Evolutionary conservation across 2,329 filamentous ascomycete species (phyloP).

Genomic region (Mariannaea sp.): DNA sequence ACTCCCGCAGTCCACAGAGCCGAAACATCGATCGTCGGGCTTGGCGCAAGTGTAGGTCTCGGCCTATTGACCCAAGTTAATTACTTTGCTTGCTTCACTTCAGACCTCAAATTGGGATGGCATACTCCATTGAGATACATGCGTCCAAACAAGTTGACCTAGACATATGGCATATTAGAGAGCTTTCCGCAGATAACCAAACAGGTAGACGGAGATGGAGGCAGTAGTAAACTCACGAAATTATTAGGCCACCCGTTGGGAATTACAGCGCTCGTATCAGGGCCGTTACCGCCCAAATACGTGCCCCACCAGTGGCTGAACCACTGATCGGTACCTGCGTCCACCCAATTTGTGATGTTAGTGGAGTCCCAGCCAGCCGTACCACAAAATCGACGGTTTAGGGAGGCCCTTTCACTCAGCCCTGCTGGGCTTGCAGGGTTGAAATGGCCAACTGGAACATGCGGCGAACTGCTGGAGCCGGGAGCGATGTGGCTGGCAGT

Average conservation of each 20-base stretch:
- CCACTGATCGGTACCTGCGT: slow-evolving; percentile 4
- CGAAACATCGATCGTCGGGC: slow-evolving; percentile 3
- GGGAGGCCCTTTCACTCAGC: too few relatives aligned
- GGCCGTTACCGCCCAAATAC: slow-evolving; percentile 1
- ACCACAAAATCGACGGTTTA: not conserved
- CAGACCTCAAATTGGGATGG: too few relatives aligned
- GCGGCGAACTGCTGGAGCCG: too few relatives aligned
- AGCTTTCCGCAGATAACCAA: too few relatives aligned
- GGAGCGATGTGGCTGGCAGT: too few relatives aligned
- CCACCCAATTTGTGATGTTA: slow-evolving; percentile 7
- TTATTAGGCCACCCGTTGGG: slow-evolving; percentile 9
- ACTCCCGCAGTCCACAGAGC: not conserved
- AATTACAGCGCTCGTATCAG: not conserved
- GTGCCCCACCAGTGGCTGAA: not conserved
- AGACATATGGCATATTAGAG: not conserved
- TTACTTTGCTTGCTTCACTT: too few relatives aligned
- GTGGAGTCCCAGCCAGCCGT: slow-evolving; percentile 4
- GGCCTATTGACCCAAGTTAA: not conserved
- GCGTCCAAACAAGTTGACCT: slow-evolving; percentile 7
- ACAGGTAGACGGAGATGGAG: not conserved
- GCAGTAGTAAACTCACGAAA: slow-evolving; percentile 1
- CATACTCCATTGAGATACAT: slow-evolving; percentile 8
- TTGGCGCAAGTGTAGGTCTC: slow-evolving; percentile 6
- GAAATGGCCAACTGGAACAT: too few relatives aligned
- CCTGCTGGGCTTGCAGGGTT: too few relatives aligned